phyloP scores from a whole-genome alignment of 192 early-diverging fungal species.

The Backusella australiensis region DNA sequence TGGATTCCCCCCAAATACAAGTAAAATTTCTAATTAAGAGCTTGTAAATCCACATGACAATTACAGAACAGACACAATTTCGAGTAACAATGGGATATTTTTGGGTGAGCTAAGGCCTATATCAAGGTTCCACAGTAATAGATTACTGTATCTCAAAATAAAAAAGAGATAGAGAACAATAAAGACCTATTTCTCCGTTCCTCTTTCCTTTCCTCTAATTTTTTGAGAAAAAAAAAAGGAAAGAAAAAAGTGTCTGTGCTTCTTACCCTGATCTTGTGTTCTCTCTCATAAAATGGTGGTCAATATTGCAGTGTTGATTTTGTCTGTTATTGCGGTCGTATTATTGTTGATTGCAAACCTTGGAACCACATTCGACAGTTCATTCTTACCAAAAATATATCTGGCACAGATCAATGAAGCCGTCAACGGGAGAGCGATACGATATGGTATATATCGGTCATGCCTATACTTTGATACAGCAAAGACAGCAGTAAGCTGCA shows the following conservation, averaged over 20 bases:
- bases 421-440: conserved; percentile 8
- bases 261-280: not conserved
- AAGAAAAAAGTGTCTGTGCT: too few species aligned
- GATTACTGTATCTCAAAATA: not conserved
- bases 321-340: conserved; percentile 10
- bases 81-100: not conserved
- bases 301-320: not conserved
- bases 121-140: not conserved
- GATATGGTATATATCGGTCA: conserved; percentile 29
- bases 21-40: not conserved
- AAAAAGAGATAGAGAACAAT: not conserved
- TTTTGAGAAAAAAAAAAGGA: not conserved
- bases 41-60: conserved; percentile 1
- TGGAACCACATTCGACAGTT: conserved; percentile 26
- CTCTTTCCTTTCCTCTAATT: not conserved
- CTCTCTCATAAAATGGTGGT: not conserved
- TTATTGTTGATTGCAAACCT: conserved; percentile 20
- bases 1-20: not conserved
- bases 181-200: conserved; percentile 7
- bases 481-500: not conserved
- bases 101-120: not conserved
- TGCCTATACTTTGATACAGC: conserved; percentile 9
- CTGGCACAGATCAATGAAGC: conserved; percentile 7
- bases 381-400: conserved; percentile 24
- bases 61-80: not conserved